Evolutionary conservation across 371 early-diverging fungal genomes (phyloP), one percentile per base, ranked within the genome.

Genomic region (Rhizopus delemar): DNA sequence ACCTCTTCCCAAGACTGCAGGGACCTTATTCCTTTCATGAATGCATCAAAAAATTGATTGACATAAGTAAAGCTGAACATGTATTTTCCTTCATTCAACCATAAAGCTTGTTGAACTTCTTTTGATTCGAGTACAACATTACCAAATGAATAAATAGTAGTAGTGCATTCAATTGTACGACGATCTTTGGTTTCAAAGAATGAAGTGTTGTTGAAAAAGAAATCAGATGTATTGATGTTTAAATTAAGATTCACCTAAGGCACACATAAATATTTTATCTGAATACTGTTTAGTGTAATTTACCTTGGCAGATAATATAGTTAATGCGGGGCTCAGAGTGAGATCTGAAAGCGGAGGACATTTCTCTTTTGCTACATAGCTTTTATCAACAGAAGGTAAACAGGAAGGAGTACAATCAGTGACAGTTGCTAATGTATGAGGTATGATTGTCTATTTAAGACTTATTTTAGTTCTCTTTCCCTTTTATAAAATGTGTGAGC

Each of bases 71-170:
- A 80, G 35, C 70, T 78, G 51, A 80, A 76, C 54, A 75, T 70
- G 60, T 70, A 78, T 65, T 71, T 77, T 32, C 68, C 73, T 50
- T 75, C 68, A 41, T 71, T 70, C 12, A 74, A 55, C 70, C 68
- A 72, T 3, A 78, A 57, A 2, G 79, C 82, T 41, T 82, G 82
- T 38, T 83, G 82, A 16, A 82, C 67, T 68, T 86, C 82, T 31
- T 71, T 74, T 3, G 85, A 77, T 57, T 88, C 84, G 8, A 86
- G 62, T 2, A 88, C 84, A 8, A 80, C 81, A 48, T 77, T 71
- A 6, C 86, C 86, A 66, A 85, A 88, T 0, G 86, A 86, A 43
- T 86, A 86, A 43, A 85, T 84, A 22, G 79, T 69, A 0, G 86
- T 88, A 3, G 80, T 82, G 66, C 86, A 85, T 62, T 84, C 75